Evolutionary conservation across 202 grass and related monocot species (phyloP).

Genomic region (Musa balbisiana): DNA sequence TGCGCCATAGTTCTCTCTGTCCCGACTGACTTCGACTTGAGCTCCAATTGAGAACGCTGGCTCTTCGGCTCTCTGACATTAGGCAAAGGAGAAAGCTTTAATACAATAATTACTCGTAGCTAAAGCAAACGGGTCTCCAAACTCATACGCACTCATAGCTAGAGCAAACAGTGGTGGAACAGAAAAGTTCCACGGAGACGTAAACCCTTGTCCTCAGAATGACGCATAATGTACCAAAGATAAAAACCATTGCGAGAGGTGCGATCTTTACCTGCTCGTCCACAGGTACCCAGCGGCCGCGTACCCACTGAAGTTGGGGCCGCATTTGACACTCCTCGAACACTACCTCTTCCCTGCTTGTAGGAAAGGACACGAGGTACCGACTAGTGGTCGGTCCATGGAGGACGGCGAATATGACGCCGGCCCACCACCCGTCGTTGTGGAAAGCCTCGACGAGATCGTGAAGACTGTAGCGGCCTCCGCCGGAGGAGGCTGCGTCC

Average conservation of each 20-base stretch:
- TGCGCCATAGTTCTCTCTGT: slow-evolving; percentile 21
- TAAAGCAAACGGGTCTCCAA: not conserved
- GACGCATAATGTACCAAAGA: too few relatives aligned
- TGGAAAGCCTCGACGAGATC: slow-evolving; percentile 66
- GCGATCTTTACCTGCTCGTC: not conserved
- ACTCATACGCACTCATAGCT: not conserved
- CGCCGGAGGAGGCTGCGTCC: not conserved
- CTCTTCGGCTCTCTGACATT: slow-evolving; percentile 28
- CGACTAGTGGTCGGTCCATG: not conserved
- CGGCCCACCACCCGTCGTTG: slow-evolving; percentile 66
- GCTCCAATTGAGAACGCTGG: slow-evolving; percentile 33
- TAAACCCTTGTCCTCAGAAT: too few relatives aligned
- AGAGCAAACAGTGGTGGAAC: not conserved
- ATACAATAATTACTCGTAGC: not conserved
- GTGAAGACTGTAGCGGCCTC: slow-evolving; percentile 26
- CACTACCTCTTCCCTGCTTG: slow-evolving; percentile 3
- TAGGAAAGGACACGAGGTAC: not conserved
- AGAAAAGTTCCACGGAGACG: not conserved
- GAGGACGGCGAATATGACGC: slow-evolving; percentile 33
- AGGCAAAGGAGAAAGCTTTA: not conserved
- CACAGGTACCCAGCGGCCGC: not conserved
- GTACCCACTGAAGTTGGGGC: not conserved
- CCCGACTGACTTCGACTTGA: slow-evolving; percentile 45
- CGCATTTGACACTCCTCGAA: not conserved
- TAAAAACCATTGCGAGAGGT: too few relatives aligned